Percentiles rank a stretch among this genome's conserved stretches.
Evolutionary conservation across 164 flowering plant species (phyloP).

Genomic region (Dillenia turbinata): DNA sequence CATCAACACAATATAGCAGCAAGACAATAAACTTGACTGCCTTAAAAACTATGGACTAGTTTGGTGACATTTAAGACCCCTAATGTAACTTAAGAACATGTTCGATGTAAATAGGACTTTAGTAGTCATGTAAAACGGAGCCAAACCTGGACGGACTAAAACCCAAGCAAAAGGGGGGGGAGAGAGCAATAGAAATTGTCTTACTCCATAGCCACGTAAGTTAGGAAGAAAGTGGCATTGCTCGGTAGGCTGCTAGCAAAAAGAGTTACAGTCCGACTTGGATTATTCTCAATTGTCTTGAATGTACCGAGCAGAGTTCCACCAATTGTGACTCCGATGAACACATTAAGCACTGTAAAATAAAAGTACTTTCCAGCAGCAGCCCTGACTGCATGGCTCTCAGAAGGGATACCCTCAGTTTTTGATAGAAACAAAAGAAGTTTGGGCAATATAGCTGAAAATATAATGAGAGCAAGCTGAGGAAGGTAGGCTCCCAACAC

Average conservation of each 20-base stretch:
- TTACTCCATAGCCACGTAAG: conserved; percentile 92
- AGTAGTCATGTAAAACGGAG: no score
- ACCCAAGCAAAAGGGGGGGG: background rate
- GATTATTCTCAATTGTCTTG: conserved; percentile 49
- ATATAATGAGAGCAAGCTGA: conserved; percentile 78
- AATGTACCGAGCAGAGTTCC: conserved; percentile 58
- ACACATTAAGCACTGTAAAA: conserved; percentile 77
- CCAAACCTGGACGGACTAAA: background rate
- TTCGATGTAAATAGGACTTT: no score
- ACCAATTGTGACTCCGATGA: conserved; percentile 84
- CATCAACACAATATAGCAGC: no score
- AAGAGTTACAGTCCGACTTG: conserved; percentile 23
- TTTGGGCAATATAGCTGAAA: conserved; percentile 76
- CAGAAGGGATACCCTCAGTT: conserved; percentile 77
- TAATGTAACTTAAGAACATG: no score
- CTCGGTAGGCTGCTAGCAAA: conserved; percentile 65
- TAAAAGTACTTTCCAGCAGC: conserved; percentile 95
- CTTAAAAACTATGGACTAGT: no score
- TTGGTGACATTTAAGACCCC: no score
- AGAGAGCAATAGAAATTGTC: conserved; percentile 10
- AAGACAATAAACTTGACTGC: no score
- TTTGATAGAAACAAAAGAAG: conserved; percentile 75
- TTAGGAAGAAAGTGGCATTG: conserved; percentile 89
- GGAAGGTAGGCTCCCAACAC: conserved; percentile 90
- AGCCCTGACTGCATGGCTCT: conserved; percentile 73